Evolutionary conservation across 2,329 filamentous ascomycete genomes (phyloP).

Genomic region (Hymenoscyphus salicellus): DNA sequence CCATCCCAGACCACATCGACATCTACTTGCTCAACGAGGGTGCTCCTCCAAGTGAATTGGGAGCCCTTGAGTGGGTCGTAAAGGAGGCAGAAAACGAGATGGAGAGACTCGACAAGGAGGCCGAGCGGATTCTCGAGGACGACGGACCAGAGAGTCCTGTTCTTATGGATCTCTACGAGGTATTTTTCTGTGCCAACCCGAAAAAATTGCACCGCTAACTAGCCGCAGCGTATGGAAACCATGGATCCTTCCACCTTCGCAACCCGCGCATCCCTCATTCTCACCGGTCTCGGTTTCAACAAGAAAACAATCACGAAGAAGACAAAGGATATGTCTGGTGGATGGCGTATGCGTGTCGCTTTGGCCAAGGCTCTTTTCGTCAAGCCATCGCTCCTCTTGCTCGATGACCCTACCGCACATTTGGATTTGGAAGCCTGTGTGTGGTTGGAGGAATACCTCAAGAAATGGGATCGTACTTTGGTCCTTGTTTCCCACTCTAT

Average conservation of each 20-base stretch:
- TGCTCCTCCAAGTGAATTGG: slow-evolving; percentile 81
- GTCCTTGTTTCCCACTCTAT: slow-evolving; percentile 95
- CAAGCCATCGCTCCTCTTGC: slow-evolving; percentile 89
- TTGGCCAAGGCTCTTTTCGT: slow-evolving; percentile 97
- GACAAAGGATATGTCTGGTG: slow-evolving; percentile 99
- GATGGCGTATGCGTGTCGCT: slow-evolving; percentile 99
- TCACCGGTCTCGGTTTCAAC: slow-evolving; percentile 99
- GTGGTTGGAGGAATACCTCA: slow-evolving; percentile 99
- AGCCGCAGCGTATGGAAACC: slow-evolving; percentile 81
- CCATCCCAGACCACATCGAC: slow-evolving; percentile 93
- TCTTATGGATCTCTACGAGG: slow-evolving; percentile 93
- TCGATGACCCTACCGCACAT: slow-evolving; percentile 98
- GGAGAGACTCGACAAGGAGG: slow-evolving; percentile 80
- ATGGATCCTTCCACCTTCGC: slow-evolving; percentile 98
- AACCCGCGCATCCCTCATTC: slow-evolving; percentile 90
- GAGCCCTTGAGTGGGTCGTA: slow-evolving; percentile 96
- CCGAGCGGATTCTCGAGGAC: slow-evolving; percentile 86
- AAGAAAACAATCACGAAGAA: slow-evolving; percentile 97
- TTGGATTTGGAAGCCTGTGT: slow-evolving; percentile 99
- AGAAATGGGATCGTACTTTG: slow-evolving; percentile 98
- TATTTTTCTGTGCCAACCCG: slow-evolving; percentile 45
- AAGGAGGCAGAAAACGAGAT: slow-evolving; percentile 91
- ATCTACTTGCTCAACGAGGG: slow-evolving; percentile 98
- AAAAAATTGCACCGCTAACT: slow-evolving; percentile 21
- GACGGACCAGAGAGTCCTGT: slow-evolving; percentile 88